Conservation (phyloP, 805 yeast genomes). For the Ogataea methanolica region DNA sequence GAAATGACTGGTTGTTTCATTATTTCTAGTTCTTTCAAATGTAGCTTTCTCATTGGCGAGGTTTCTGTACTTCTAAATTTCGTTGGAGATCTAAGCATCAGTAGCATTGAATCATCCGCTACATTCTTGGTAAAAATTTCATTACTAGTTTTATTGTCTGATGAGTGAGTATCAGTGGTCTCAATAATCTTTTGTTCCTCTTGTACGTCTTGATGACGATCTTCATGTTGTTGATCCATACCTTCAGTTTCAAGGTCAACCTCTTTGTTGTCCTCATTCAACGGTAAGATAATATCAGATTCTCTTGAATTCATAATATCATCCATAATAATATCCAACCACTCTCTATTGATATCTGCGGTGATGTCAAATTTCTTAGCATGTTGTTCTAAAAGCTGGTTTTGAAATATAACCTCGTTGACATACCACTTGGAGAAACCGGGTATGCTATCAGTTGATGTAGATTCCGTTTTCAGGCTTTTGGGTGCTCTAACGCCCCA, state of each 20-base stretch:
- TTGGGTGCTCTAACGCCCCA: constrained; percentile 27
- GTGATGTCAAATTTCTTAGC: constrained; percentile 21
- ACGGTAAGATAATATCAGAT: not conserved
- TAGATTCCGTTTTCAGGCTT: constrained; percentile 4
- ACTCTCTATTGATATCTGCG: constrained; percentile 24
- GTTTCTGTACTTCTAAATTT: constrained; percentile 10
- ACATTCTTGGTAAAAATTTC: not conserved
- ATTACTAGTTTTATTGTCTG: not conserved
- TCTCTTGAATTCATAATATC: constrained; percentile 15
- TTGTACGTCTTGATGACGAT: not conserved
- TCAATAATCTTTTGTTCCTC: not conserved
- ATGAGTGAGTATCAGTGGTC: not conserved
- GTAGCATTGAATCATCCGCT: constrained; percentile 9
- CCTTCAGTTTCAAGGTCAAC: not conserved
- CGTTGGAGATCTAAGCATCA: constrained; percentile 22
- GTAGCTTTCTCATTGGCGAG: constrained; percentile 17
- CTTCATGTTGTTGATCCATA: not conserved
- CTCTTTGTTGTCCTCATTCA: not conserved
- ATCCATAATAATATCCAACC: constrained; percentile 27
- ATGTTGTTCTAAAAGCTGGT: constrained; percentile 20
- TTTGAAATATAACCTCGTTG: constrained; percentile 24
- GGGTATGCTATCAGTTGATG: constrained; percentile 18
- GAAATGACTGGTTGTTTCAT: constrained; percentile 13
- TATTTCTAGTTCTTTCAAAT: constrained; percentile 15
- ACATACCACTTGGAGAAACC: constrained; percentile 33